Conservation (phyloP, 306 rosid species). For the Dalbergia oliveri region DNA sequence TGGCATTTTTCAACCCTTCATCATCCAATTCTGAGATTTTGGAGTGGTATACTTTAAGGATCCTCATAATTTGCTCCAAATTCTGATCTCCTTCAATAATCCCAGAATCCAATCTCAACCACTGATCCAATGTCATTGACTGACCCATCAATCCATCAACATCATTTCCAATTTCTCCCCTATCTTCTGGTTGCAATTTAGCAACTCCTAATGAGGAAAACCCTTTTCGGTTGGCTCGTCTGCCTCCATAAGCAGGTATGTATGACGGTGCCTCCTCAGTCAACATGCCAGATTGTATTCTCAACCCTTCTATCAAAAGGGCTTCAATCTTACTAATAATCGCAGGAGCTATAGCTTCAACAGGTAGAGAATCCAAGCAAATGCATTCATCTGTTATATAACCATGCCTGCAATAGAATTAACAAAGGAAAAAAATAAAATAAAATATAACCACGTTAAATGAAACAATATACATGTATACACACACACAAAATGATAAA, state of each 20-base stretch:
- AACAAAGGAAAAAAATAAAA: constrained; percentile 26
- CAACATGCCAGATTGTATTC: constrained; percentile 69
- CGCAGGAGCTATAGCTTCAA: constrained; percentile 62
- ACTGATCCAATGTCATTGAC: constrained; percentile 68
- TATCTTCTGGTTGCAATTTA: constrained; percentile 36
- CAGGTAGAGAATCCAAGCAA: constrained; percentile 48
- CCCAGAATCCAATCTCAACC: constrained; percentile 82
- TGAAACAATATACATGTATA: not conserved
- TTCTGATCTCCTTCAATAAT: constrained; percentile 56
- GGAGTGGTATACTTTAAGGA: constrained; percentile 66
- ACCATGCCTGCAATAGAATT: constrained; percentile 56
- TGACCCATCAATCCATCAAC: constrained; percentile 58
- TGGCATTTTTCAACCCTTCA: constrained; percentile 49
- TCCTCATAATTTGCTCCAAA: constrained; percentile 49
- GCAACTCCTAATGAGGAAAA: constrained; percentile 45
- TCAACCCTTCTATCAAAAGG: constrained; percentile 75
- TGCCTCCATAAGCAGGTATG: constrained; percentile 40
- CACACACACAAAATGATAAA: not conserved
- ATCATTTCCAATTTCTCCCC: constrained; percentile 36
- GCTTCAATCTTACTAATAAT: constrained; percentile 62
- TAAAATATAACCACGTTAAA: not conserved
- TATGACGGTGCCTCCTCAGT: constrained; percentile 62
- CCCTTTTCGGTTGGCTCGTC: constrained; percentile 23
- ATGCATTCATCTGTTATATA: constrained; percentile 42
- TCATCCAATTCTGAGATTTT: constrained; percentile 53